Evolutionary conservation across 2,329 filamentous ascomycete genomes (phyloP).

Genomic region (Zymoseptoria tritici): DNA sequence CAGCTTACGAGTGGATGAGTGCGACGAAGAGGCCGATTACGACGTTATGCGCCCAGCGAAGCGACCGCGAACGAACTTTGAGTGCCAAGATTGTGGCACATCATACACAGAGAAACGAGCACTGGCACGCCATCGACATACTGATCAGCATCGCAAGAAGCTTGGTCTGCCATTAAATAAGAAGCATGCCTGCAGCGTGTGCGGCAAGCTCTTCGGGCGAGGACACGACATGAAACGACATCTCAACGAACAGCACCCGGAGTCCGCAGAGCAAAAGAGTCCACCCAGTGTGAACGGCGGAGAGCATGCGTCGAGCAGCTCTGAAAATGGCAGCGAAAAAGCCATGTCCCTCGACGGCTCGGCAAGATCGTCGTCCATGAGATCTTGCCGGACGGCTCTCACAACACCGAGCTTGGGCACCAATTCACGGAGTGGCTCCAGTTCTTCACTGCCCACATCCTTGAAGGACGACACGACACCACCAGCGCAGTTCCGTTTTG

Average conservation of each 20-base stretch:
- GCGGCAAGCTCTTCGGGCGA: conserved; percentile 19
- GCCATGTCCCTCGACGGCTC: conserved; percentile 5
- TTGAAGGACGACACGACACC: background rate
- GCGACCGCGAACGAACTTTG: conserved; percentile 7
- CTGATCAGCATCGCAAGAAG: conserved; percentile 19
- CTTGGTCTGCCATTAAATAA: conserved; percentile 18
- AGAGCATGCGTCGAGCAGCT: conserved; percentile 4
- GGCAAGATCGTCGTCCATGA: conserved; percentile 4
- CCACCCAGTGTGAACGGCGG: conserved; percentile 3
- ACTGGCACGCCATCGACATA: conserved; percentile 21
- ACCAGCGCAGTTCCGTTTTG: background rate
- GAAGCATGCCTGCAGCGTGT: conserved; percentile 19
- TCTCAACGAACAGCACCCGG: conserved; percentile 20
- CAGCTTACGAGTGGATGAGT: background rate
- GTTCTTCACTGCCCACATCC: background rate
- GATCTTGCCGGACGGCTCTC: background rate
- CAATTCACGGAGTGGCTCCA: background rate
- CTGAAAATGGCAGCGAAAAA: conserved; percentile 2
- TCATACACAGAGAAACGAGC: conserved; percentile 23
- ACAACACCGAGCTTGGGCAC: background rate
- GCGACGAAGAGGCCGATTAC: conserved; percentile 3
- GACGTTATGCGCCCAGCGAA: conserved; percentile 10
- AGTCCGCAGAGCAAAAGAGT: background rate
- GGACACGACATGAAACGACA: conserved; percentile 23
- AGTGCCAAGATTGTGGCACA: conserved; percentile 13